phyloP scores from a whole-genome alignment of 352 stramenopile species.

The Phytophthora pistaciae region DNA sequence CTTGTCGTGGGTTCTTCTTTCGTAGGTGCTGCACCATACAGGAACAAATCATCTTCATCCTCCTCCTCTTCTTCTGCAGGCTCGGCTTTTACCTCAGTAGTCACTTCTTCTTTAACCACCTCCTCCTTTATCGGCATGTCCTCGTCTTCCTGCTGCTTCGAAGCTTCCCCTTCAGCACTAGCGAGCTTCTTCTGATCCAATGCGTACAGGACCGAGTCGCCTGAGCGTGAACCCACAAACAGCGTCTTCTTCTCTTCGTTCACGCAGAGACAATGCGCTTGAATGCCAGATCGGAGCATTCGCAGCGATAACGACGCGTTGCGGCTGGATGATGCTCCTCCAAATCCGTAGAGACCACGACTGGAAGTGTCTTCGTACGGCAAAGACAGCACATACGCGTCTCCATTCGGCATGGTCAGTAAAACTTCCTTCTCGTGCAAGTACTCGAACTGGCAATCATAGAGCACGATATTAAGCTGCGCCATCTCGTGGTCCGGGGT shows the following conservation, averaged over 20 bases:
- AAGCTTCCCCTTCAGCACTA: slow-evolving; percentile 24
- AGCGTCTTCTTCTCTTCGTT: slow-evolving; percentile 72
- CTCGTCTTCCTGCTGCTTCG: slow-evolving; percentile 24
- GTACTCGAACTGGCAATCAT: slow-evolving; percentile 78
- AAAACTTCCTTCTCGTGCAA: slow-evolving; percentile 77
- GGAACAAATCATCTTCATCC: slow-evolving; percentile 80
- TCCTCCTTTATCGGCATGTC: slow-evolving; percentile 40
- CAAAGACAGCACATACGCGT: slow-evolving; percentile 72
- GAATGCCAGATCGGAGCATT: slow-evolving; percentile 56
- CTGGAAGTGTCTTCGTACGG: slow-evolving; percentile 63
- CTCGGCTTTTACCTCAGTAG: slow-evolving; percentile 23
- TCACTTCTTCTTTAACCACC: slow-evolving; percentile 17
- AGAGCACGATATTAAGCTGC: slow-evolving; percentile 66
- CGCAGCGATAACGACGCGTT: slow-evolving; percentile 60
- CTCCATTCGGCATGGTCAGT: slow-evolving; percentile 62
- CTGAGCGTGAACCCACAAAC: slow-evolving; percentile 84
- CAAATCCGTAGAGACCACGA: slow-evolving; percentile 43
- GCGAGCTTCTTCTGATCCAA: slow-evolving; percentile 51
- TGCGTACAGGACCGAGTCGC: slow-evolving; percentile 79
- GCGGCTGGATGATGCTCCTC: slow-evolving; percentile 25
- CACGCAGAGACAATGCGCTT: slow-evolving; percentile 68
- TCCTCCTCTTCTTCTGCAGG: slow-evolving; percentile 51
- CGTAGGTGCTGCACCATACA: slow-evolving; percentile 63
- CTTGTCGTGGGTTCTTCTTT: slow-evolving; percentile 30
- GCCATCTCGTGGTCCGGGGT: slow-evolving; percentile 57